A percentile compares a stretch with the other conserved stretches of the same genome.
These are phyloP conservation scores for Oryza meridionalis DNA, from an alignment of 176 grass and related monocot genomes.

Conservation along the genomic window DNA sequence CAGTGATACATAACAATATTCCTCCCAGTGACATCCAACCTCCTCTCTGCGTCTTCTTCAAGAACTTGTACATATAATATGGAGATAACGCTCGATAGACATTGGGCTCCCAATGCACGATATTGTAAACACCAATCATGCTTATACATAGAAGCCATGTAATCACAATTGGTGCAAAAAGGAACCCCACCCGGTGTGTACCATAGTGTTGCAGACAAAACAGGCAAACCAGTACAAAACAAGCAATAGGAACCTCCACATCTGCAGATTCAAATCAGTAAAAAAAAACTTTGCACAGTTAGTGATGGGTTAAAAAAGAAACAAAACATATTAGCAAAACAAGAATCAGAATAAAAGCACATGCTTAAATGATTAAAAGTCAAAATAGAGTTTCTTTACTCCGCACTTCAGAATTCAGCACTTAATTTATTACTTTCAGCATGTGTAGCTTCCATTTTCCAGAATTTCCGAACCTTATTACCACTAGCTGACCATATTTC, in stretches of 20 bases:
- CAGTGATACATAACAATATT: slow-evolving; percentile 92
- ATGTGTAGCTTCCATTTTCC: not conserved
- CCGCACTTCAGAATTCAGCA: not conserved
- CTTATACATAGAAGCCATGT: slow-evolving; percentile 97
- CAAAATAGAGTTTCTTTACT: slow-evolving; percentile 35
- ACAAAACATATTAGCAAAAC: not conserved
- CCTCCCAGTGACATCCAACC: slow-evolving; percentile 99
- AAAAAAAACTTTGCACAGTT: not conserved
- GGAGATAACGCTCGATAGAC: slow-evolving; percentile 93
- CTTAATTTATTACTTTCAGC: slow-evolving; percentile 16
- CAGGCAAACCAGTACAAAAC: slow-evolving; percentile 75
- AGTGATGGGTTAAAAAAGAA: slow-evolving; percentile 29
- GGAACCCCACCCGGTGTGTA: slow-evolving; percentile 87
- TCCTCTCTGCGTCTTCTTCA: slow-evolving; percentile 89
- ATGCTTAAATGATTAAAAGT: slow-evolving; percentile 25
- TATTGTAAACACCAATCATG: slow-evolving; percentile 87
- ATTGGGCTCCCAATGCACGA: slow-evolving; percentile 87
- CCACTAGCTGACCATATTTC: slow-evolving; percentile 31
- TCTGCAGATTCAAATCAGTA: slow-evolving; percentile 61
- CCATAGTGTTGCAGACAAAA: slow-evolving; percentile 98
- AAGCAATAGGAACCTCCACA: slow-evolving; percentile 87
- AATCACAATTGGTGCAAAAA: slow-evolving; percentile 90
- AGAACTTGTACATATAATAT: slow-evolving; percentile 98
- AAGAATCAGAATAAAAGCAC: slow-evolving; percentile 47
- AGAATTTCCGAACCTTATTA: slow-evolving; percentile 31